Percentiles rank a stretch among this genome's conserved stretches.
Conservation (phyloP, 116 monocot species). For the Cymodocea nodosa region DNA sequence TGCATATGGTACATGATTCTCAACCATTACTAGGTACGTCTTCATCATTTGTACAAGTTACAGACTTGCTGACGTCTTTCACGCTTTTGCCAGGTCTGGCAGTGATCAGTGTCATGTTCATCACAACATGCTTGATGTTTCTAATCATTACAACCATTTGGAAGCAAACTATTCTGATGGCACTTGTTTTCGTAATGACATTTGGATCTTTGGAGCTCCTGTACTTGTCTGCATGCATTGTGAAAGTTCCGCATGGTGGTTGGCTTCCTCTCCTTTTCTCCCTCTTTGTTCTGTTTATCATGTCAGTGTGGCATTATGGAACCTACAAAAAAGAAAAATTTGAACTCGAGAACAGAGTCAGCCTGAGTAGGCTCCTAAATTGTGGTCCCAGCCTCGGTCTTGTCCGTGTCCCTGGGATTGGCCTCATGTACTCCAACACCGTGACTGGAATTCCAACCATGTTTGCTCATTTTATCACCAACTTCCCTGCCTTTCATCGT, state of each 20-base stretch:
- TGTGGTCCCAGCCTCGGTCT: constrained; percentile 39
- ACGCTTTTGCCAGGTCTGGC: constrained; percentile 33
- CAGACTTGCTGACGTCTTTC: not conserved
- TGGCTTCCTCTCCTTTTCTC: constrained; percentile 70
- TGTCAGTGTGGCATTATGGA: constrained; percentile 72
- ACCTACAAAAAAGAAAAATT: constrained; percentile 45
- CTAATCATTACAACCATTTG: constrained; percentile 63
- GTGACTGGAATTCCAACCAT: constrained; percentile 40
- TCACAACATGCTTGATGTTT: constrained; percentile 78
- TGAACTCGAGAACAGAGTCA: constrained; percentile 58
- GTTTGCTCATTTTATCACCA: constrained; percentile 79
- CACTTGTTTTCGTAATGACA: constrained; percentile 24
- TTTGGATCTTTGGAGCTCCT: constrained; percentile 69
- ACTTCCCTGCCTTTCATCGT: constrained; percentile 71
- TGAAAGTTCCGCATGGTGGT: constrained; percentile 53
- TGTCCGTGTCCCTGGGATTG: constrained; percentile 55
- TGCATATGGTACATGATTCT: constrained; percentile 57
- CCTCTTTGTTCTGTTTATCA: constrained; percentile 23
- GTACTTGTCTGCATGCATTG: constrained; percentile 62
- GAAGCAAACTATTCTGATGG: constrained; percentile 28
- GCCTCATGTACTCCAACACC: constrained; percentile 40
- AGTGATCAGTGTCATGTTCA: constrained; percentile 68
- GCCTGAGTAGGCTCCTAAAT: constrained; percentile 35
- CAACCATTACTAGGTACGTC: not conserved
- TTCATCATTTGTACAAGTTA: not conserved